Percentiles rank a stretch among this genome's conserved stretches.
Evolutionary conservation across 306 rosid genomes (phyloP).

Genomic region (Acacia melanoxylon): DNA sequence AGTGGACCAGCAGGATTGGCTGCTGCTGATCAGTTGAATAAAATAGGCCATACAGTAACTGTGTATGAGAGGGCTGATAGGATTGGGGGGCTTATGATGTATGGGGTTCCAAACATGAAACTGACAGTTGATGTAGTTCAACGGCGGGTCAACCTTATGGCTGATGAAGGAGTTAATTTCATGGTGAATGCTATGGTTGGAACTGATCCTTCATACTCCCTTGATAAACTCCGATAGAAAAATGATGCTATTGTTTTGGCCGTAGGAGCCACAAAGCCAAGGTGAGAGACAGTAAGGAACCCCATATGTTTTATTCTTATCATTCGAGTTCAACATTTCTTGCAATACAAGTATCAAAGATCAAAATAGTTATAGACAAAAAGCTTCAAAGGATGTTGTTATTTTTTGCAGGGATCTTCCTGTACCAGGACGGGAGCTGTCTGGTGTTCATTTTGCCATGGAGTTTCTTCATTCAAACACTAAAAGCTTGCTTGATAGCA

Average conservation of each 20-base stretch:
- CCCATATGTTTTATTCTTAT: background rate
- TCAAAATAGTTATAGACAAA: background rate
- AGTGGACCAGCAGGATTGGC: constrained; percentile 99
- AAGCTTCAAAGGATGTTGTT: constrained; percentile 16
- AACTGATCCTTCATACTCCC: constrained; percentile 65
- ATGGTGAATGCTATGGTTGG: constrained; percentile 87
- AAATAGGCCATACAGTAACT: constrained; percentile 77
- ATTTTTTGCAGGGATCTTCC: constrained; percentile 80
- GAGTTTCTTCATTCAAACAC: constrained; percentile 94
- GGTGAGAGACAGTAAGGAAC: constrained; percentile 46
- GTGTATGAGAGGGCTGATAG: constrained; percentile 32
- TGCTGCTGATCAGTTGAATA: constrained; percentile 92
- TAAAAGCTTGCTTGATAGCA: constrained; percentile 96
- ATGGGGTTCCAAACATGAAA: constrained; percentile 99
- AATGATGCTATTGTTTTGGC: constrained; percentile 85
- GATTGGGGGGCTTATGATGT: constrained; percentile 90
- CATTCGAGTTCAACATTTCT: background rate
- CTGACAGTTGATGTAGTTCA: constrained; percentile 74
- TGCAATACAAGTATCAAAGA: background rate
- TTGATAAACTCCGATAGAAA: constrained; percentile 64
- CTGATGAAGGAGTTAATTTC: constrained; percentile 77
- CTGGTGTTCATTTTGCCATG: constrained; percentile 96
- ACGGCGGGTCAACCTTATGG: constrained; percentile 89
- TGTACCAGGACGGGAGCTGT: constrained; percentile 84
- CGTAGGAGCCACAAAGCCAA: constrained; percentile 94